These are phyloP conservation scores for Epichloe sibirici DNA, from an alignment of 2,329 filamentous ascomycete genomes.

Conservation along the genomic window DNA sequence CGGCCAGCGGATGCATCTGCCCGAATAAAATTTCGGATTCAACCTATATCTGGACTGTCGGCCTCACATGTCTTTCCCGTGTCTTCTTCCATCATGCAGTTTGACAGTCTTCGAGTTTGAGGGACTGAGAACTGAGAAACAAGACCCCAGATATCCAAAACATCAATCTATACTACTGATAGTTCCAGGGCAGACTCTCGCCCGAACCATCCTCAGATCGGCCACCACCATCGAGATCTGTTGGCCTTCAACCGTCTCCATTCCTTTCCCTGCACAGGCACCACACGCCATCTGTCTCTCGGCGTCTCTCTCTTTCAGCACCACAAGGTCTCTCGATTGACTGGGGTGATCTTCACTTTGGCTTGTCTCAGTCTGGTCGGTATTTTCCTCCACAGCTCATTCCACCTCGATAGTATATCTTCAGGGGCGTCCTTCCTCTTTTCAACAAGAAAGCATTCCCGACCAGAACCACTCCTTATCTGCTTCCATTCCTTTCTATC, in stretches of 20 bases:
- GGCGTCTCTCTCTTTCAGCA: slow-evolving; percentile 17
- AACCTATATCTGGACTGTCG: slow-evolving; percentile 8
- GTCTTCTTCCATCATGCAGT: neutral
- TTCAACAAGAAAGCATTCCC: slow-evolving; percentile 22
- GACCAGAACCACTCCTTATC: slow-evolving; percentile 15
- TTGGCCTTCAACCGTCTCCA: slow-evolving; percentile 13
- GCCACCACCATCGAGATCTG: slow-evolving; percentile 16
- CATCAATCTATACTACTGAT: slow-evolving; percentile 15
- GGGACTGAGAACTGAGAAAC: slow-evolving; percentile 12
- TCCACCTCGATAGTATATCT: slow-evolving; percentile 30
- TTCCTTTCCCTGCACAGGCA: slow-evolving; percentile 22
- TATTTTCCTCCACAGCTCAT: slow-evolving; percentile 22
- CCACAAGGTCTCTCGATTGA: slow-evolving; percentile 19
- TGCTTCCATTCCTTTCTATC: slow-evolving; percentile 2
- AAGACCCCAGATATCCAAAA: slow-evolving; percentile 11
- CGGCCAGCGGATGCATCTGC: neutral
- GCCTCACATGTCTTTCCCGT: slow-evolving; percentile 8
- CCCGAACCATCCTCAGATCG: slow-evolving; percentile 11
- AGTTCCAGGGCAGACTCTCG: slow-evolving; percentile 11
- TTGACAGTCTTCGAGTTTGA: slow-evolving; percentile 8
- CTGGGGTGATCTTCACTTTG: slow-evolving; percentile 21
- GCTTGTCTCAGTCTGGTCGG: slow-evolving; percentile 22
- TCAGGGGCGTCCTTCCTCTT: slow-evolving; percentile 24
- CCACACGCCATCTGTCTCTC: slow-evolving; percentile 23
- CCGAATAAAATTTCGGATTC: neutral